Base-by-base conservation (phyloP, 352 stramenopile species). In the Aphanomyces euteiches region DNA sequence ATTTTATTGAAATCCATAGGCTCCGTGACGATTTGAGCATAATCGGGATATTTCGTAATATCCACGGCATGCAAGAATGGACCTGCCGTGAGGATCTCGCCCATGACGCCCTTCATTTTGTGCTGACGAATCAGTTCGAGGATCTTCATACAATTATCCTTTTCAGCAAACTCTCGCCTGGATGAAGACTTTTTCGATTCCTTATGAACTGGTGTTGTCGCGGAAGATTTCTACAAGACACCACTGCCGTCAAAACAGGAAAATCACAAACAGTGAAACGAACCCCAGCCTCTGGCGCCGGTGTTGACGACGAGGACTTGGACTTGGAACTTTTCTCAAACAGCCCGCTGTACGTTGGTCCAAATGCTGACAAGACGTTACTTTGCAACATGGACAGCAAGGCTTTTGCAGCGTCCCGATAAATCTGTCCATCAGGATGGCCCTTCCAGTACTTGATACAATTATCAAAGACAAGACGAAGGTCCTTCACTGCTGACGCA, bases 1-100 rank as follows among this genome's bases (percentile, higher is more conserved):
- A 95, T 95, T 72, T 92, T 95, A 1, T 84, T 80, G 60, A 95
- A 93, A 77, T 95, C 85, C 87, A 93, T 95, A 1, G 87, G 87
- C 71, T 95, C 87, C 5, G 80, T 78, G 34, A 95, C 78, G 53
- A 95, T 85, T 41, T 79, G 80, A 15, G 91, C 69, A 61, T 95
- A 95, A 72, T 95, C 87, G 7, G 85, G 75, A 47, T 95, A 95
- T 71, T 92, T 93, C 3, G 84, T 89, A n/a, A 87, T 87, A 66
- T 95, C 85, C 1, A 95, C 87, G 21, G 87, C 85, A 72, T 89
- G 87, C 28, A 93, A 75, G 68, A 95, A 95, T 13, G 87, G 87
- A 0, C 83, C 84, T 2, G 87, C 82, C 0, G 87, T 95, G 67
- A 82, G 74, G 57, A 95, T 92, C 56, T 93, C 85, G n/a, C 64